phyloP scores from a whole-genome alignment of 176 grass and related monocot species.

The Phyllostachys edulis region DNA sequence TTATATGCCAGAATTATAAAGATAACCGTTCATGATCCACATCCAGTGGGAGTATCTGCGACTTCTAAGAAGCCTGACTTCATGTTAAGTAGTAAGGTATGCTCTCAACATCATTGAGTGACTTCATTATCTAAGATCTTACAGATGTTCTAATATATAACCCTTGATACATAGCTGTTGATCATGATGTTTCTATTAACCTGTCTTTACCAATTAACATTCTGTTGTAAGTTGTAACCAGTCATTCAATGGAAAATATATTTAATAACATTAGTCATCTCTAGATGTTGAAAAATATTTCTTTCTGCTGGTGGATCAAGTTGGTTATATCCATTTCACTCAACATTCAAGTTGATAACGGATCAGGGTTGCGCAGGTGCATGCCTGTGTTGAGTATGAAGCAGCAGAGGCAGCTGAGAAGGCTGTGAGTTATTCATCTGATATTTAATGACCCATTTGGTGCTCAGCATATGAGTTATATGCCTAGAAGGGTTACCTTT shows the following conservation, averaged over 20 bases:
- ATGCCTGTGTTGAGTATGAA: conserved; percentile 81
- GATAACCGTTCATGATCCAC: conserved; percentile 68
- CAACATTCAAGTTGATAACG: conserved; percentile 13
- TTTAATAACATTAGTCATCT: conserved; percentile 22
- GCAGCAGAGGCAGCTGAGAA: conserved; percentile 60
- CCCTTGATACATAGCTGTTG: not conserved
- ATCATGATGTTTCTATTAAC: not conserved
- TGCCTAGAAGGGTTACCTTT: conserved; percentile 6
- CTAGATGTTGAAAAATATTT: not conserved
- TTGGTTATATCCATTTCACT: conserved; percentile 12
- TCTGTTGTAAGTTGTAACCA: not conserved
- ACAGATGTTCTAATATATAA: not conserved
- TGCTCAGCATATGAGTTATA: not conserved
- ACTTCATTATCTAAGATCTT: not conserved
- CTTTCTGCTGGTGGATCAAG: not conserved
- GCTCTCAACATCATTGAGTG: conserved; percentile 6
- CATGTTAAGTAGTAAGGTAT: conserved; percentile 71
- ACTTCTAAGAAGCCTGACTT: conserved; percentile 41
- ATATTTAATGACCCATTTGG: conserved; percentile 13
- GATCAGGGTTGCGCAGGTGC: conserved; percentile 47
- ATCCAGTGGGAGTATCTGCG: conserved; percentile 41
- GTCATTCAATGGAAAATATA: not conserved
- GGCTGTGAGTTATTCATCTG: conserved; percentile 66
- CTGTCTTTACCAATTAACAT: not conserved
- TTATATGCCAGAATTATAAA: conserved; percentile 58